Percentiles rank a stretch among this genome's conserved stretches.
Evolutionary conservation across 2,329 filamentous ascomycete species (phyloP).

Genomic region (Monosporascus sp.): DNA sequence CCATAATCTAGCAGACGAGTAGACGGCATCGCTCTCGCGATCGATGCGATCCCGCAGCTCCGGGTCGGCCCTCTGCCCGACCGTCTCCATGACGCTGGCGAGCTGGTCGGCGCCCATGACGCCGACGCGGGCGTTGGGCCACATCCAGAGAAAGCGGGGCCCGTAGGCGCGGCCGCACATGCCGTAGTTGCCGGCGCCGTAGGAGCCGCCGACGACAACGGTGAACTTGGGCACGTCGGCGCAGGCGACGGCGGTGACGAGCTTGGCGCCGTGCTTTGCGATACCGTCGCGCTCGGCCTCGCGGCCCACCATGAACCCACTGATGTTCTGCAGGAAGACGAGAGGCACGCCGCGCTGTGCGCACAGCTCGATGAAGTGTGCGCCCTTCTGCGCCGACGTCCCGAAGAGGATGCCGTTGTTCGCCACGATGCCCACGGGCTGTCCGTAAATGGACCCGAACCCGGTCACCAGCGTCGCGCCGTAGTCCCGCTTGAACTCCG

Average conservation of each 20-base stretch:
- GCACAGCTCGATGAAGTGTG: slow-evolving; percentile 95
- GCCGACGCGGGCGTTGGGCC: slow-evolving; percentile 93
- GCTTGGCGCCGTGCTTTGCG: slow-evolving; percentile 94
- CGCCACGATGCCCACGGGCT: slow-evolving; percentile 86
- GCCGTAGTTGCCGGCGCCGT: slow-evolving; percentile 94
- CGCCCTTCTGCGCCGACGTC: slow-evolving; percentile 82
- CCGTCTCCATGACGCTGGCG: slow-evolving; percentile 87
- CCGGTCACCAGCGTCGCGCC: slow-evolving; percentile 86
- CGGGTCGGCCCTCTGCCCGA: slow-evolving; percentile 77
- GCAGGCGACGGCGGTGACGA: slow-evolving; percentile 91
- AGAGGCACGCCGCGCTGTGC: slow-evolving; percentile 83
- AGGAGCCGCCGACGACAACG: slow-evolving; percentile 87
- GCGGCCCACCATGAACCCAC: slow-evolving; percentile 94
- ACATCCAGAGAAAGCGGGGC: slow-evolving; percentile 91
- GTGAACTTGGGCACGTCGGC: slow-evolving; percentile 96
- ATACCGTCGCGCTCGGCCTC: slow-evolving; percentile 93
- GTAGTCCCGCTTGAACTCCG: slow-evolving; percentile 92
- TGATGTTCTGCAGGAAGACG: slow-evolving; percentile 94
- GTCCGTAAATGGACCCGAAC: slow-evolving; percentile 84
- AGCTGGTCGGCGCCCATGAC: slow-evolving; percentile 97
- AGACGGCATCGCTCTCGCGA: slow-evolving; percentile 80
- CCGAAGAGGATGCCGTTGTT: slow-evolving; percentile 96
- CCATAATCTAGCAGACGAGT: slow-evolving; percentile 86
- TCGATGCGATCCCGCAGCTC: slow-evolving; percentile 82
- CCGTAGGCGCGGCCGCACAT: slow-evolving; percentile 95